Base-by-base conservation (phyloP, 192 early-diverging fungal species). In the Gorgonomyces haynaldii region DNA sequence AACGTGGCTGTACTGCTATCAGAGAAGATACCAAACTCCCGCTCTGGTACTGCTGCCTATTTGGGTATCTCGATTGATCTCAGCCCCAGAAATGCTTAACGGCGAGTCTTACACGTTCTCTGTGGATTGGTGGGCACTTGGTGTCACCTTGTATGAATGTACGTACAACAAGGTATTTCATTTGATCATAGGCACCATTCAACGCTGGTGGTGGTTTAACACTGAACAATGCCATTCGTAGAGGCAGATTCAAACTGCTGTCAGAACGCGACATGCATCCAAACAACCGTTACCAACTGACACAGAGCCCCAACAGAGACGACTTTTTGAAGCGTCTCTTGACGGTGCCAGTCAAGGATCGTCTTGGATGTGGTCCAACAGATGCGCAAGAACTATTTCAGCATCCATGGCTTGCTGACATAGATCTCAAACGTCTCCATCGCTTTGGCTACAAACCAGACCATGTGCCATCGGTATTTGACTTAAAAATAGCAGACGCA, bases 11-110 rank as follows among this genome's bases (percentile, higher is more conserved):
- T 57, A 4, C 15, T 56, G 29, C 42, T 32, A 16, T 8, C 15
- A 21, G 25, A 57, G 16, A 40, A 56, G 21, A 56, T 36, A 5
- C 43, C 47, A 83, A 82, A 68, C 9, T 81, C 84, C 21, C 71
- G 75, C 6, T 83, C 88, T 9, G 88, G 88, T 10, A 88, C 86
- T 0, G 70, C 74, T 19, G 76, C 79, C 25, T 91, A 91, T 50
- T 87, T 91, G 85, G 82, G 52, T 54, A 37, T 10, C 8, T 37
- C 25, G 34, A 44, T 54, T 34, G 10, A 29, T 47, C n/a, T 26
- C 21, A 57, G 54, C 54, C 17, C 54, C 54, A 25, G 54, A 56
- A 55, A 57, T 56, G 34, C 23, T 56, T 15, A 35, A 19, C 12
- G 16, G 67, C 21, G 42, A 52, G 20, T 17, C 34, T 9, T 67